Evolutionary conservation across 495 filamentous ascomycete genomes (phyloP).

Genomic region (Trichoderma orchidacearum): DNA sequence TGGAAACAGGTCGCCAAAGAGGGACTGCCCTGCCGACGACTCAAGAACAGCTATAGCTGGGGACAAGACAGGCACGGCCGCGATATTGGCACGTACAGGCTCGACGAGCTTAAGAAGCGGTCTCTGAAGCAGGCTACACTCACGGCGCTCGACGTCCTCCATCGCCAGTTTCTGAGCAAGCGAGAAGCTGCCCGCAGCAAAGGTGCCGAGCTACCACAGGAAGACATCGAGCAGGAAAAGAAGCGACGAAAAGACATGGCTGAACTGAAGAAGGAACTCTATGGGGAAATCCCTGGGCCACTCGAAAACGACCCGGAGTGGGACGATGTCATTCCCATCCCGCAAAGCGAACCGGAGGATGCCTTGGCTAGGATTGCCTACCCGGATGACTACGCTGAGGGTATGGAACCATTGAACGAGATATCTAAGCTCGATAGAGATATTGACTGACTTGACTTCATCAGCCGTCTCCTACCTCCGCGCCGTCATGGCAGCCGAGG

Average conservation of each 20-base stretch:
- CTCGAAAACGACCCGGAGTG: constrained; percentile 64
- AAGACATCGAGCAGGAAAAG: constrained; percentile 31
- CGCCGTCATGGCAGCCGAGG: constrained; percentile 80
- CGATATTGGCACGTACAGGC: constrained; percentile 22
- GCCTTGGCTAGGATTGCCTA: constrained; percentile 87
- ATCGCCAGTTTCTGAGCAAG: constrained; percentile 13
- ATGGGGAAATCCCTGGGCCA: constrained; percentile 24
- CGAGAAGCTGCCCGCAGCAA: constrained; percentile 14
- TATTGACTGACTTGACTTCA: not conserved
- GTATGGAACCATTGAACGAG: constrained; percentile 27
- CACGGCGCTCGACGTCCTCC: constrained; percentile 13
- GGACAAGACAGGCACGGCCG: constrained; percentile 28
- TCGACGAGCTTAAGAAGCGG: constrained; percentile 21
- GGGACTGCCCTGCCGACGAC: constrained; percentile 24
- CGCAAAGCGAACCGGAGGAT: constrained; percentile 64
- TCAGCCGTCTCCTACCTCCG: constrained; percentile 69
- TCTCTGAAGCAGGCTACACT: constrained; percentile 13
- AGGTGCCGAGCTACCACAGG: constrained; percentile 15
- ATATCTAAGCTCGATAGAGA: not conserved
- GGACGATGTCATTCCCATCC: constrained; percentile 72
- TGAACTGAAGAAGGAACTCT: constrained; percentile 20
- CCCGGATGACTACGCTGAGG: constrained; percentile 70
- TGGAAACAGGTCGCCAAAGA: constrained; percentile 32
- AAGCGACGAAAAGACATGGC: constrained; percentile 30
- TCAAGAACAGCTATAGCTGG: constrained; percentile 16